Base-by-base conservation (phyloP, 176 grass and related monocot species). In the Otatea glauca region DNA sequence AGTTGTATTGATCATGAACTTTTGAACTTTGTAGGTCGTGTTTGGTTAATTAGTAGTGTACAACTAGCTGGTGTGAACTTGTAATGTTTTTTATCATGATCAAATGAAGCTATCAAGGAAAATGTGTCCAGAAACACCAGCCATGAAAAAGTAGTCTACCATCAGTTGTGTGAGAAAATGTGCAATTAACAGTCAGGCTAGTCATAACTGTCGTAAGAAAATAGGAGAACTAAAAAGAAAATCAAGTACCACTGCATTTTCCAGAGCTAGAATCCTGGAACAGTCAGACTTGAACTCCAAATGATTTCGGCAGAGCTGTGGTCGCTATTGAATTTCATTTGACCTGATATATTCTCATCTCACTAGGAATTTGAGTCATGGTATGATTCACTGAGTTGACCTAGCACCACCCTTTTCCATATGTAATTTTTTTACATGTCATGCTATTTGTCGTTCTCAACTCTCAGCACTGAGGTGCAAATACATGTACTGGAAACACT, bases 271-370 rank as follows among this genome's bases (percentile, higher is more conserved):
- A n/a, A n/a, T n/a, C n/a, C n/a, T 90, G 72, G 91, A 90, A 72
- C 54, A 93, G 20, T 95, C 91, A 70, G 88, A 53, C 68, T 98
- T 95, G 86, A 82, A 85, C 84, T n/a, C n/a, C n/a, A n/a, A n/a
- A n/a, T n/a, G n/a, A n/a, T n/a, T n/a, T n/a, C n/a, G n/a, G 91
- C 96, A n/a, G 93, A 98, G 74, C 89, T 98, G 32, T 98, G 96
- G 96, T 98, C 96, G 11, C 87, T 98, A 25, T 68, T 98, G 86
- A 98, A 98, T 68, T 98, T 95, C 66, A 98, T 98, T 87, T 84
- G 96, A 55, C 96, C 96, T 75, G 96, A 98, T 87, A 96, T 98
- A 61, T 98, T 98, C 86, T 90, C 96, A 67, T 98, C 93, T 10
- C 91, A 96, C 68, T 13, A 86, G 21, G 96, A 98, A 77, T 98